phyloP scores from a whole-genome alignment of 2,329 filamentous ascomycete species.

The Phaeosphaeria sp. region DNA sequence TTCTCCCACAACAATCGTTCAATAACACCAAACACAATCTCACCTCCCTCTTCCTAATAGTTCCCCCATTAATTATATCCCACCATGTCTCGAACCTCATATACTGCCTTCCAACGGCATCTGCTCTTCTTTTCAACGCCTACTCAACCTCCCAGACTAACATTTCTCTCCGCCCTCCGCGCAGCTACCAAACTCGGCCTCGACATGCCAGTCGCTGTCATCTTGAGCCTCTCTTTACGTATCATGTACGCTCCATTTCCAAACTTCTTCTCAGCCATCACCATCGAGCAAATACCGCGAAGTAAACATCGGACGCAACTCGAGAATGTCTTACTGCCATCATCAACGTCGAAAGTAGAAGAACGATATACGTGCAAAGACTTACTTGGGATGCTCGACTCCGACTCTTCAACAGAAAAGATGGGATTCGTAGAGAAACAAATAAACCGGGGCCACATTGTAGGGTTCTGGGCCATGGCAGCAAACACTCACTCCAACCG shows the following conservation, averaged over 20 bases:
- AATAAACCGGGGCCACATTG: slow-evolving; percentile 28
- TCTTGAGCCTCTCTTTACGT: slow-evolving; percentile 26
- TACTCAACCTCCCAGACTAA: slow-evolving; percentile 25
- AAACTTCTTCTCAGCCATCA: slow-evolving; percentile 19
- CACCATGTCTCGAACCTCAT: slow-evolving; percentile 19
- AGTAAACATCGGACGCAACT: slow-evolving; percentile 27
- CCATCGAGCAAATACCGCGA: slow-evolving; percentile 22
- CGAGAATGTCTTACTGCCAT: slow-evolving; percentile 8
- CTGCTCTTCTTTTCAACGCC: slow-evolving; percentile 31
- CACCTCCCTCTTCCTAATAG: background rate
- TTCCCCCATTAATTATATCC: background rate
- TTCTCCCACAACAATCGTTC: too few species aligned
- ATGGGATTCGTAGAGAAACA: slow-evolving; percentile 20
- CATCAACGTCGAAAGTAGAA: too few species aligned
- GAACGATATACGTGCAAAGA: slow-evolving; percentile 25
- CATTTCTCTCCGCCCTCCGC: slow-evolving; percentile 23
- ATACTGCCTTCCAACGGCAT: slow-evolving; percentile 29
- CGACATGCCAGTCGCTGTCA: slow-evolving; percentile 25
- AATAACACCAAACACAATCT: background rate
- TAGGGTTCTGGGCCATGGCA: slow-evolving; percentile 32
- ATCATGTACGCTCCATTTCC: slow-evolving; percentile 27
- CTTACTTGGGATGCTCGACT: slow-evolving; percentile 12
- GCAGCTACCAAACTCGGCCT: slow-evolving; percentile 26
- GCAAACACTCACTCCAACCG: slow-evolving; percentile 21
- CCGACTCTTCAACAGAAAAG: too few species aligned